Base-by-base conservation (phyloP, 148 eudicot genomes). In the Chenopodium formosanum region DNA sequence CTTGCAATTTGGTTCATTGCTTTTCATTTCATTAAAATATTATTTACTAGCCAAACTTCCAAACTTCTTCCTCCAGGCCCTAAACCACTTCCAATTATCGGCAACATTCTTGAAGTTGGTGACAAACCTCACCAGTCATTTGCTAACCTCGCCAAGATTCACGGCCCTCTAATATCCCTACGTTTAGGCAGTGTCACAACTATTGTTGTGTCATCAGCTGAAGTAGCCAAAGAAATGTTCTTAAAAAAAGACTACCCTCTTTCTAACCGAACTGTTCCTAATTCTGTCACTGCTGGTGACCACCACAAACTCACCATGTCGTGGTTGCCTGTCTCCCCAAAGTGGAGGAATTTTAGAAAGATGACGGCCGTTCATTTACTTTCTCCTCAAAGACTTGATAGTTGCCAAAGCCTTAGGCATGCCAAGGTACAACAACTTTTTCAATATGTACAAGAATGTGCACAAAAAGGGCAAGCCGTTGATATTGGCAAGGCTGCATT, bases 31-130 rank as follows among this genome's bases (percentile, higher is more conserved):
- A 22, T 76, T 4, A 76, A 62, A 76, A 22, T 60, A 7, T 0
- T 76, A 9, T 60, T 76, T 13, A 58, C 8, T 14, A 27, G 62
- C 2, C 48, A 19, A 31, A 23, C 47, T 60, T 40, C 76, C 12
- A 71, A 60, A 40, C 58, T 9, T 46, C 65, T 70, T n/a, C 76
- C 89, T 0, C 91, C 91, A 0, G 88, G 91, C 0, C 91, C 89
- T 6, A 52, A 72, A 3, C 89, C 85, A 19, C 69, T 85, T 20
- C 91, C 89, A 7, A 78, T 89, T 32, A 83, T 89, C 17, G 91
- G 91, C 4, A 89, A 84, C 77, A 86, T 89, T 52, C 82, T 81
- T 76, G 40, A 76, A 65, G 84, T 87, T 10, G 91, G 89, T 3
- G 19, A 78, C 11, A 80, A 80, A 31, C 91, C 91, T 13, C 91